Conservation (phyloP, 805 yeast species). For the Candida andamanensis region DNA sequence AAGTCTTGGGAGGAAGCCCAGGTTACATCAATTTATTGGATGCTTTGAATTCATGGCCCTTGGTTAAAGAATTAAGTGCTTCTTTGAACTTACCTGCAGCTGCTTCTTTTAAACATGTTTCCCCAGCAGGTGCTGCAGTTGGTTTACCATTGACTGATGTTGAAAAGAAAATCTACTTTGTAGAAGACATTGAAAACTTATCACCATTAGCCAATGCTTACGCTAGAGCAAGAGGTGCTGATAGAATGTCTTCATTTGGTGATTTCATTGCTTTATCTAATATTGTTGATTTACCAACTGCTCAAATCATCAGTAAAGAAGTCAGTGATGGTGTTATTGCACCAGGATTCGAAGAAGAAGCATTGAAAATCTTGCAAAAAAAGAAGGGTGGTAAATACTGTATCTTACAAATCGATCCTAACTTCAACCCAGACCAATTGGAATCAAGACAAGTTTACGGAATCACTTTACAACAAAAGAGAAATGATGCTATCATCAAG, state of each 20-base stretch:
- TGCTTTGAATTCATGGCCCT: slow-evolving; percentile 97
- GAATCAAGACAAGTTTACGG: slow-evolving; percentile 98
- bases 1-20: slow-evolving; percentile 90
- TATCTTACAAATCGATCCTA: slow-evolving; percentile 93
- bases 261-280: slow-evolving; percentile 97
- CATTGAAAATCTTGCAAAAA: slow-evolving; percentile 78
- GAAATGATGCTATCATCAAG: slow-evolving; percentile 95
- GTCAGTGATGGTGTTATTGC: slow-evolving; percentile 99
- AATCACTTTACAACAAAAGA: slow-evolving; percentile 89
- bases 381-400: slow-evolving; percentile 98
- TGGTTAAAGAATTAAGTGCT: slow-evolving; percentile 93
- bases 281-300: slow-evolving; percentile 94
- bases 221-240: slow-evolving; percentile 99
- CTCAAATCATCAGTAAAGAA: slow-evolving; percentile 94
- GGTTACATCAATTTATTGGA: slow-evolving; percentile 96
- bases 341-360: slow-evolving; percentile 92
- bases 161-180: slow-evolving; percentile 95
- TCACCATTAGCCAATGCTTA: slow-evolving; percentile 97
- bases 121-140: slow-evolving; percentile 98
- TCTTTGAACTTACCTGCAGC: slow-evolving; percentile 96
- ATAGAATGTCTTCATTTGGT: slow-evolving; percentile 98
- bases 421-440: slow-evolving; percentile 70
- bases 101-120: slow-evolving; percentile 97
- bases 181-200: slow-evolving; percentile 87
- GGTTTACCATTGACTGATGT: slow-evolving; percentile 87